Base-by-base conservation (phyloP, 129 eudicot genomes). In the carrot (Daucus carota) region DNA sequence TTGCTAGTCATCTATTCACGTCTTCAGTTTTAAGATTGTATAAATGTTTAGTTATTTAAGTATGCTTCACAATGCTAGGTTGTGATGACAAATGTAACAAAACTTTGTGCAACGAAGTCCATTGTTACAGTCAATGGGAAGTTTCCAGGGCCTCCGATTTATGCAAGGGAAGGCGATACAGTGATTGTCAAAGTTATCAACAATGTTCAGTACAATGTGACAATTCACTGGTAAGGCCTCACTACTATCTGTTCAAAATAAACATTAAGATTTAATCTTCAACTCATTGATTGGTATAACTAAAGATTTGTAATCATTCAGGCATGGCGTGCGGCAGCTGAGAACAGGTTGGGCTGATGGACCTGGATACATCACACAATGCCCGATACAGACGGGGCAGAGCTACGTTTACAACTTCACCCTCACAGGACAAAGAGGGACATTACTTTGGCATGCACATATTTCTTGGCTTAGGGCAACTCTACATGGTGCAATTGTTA, bases 331-430 rank as follows among this genome's bases (percentile, higher is more conserved):
- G 17, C 70, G 91, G 47, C 97, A 92, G 70, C 83, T 92, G 17
- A 80, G 97, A 80, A 87, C 86, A 2, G 97, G 97, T 59, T 92
- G 97, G 97, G 75, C 96, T 2, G 97, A 92, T 18, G 96, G 97
- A 65, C 97, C 97, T 0, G 96, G 87, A 6, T 92, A 87, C 57
- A 52, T 92, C 76, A 85, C 97, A 1, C 97, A 92, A 76, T 92
- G 97, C 78, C 97, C 97, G 7, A 84, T 92, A 70, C 97, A 84
- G n/a, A 33, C 89, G 3, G 92, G 91, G n/a, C 83, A 92, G 81
- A 92, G 82, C 75, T 92, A 87, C 73, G 60, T 68, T 2, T 92
- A 89, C 88, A 92, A 87, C 74, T 92, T 92, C 75, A 92, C 90
- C 15, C 57, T 92, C 43, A 84, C 83, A 6, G 96, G 97, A 11